Base-by-base conservation (phyloP, 2,329 filamentous ascomycete genomes). In the Fusarium nisikadoi region DNA sequence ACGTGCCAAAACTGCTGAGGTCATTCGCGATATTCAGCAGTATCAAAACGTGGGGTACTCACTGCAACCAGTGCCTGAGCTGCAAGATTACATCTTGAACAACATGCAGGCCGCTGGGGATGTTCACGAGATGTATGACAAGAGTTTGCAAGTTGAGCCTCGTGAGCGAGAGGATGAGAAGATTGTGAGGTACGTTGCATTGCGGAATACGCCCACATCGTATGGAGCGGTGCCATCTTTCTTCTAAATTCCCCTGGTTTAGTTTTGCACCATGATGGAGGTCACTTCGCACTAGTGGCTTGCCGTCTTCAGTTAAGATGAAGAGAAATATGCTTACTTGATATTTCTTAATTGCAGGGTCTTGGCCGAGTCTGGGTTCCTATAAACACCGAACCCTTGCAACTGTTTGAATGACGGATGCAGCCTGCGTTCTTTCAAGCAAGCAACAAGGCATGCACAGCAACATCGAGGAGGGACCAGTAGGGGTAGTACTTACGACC, bases 71-170 rank as follows among this genome's bases (percentile, higher is more conserved):
- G 95, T 99, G 20, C 89, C 91, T 4, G 96, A 98, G 83, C 86
- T 99, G 74, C 95, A 98, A 81, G 95, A 98, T 76, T 99, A 98
- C 83, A 97, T 99, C 74, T 84, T 98, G 75, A 95, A 91, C 81
- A 98, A 98, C 81, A 97, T 98, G 93, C 93, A 97, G 84, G 92
- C 92, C 35, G 95, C 96, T 8, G 93, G 94, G 57, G 95, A 98
- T 81, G 96, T 99, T 71, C 95, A 98, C 82, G 95, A 98, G 86
- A 98, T 98, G 96, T 99, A 98, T 85, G 95, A 98, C 83, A 95
- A 95, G 87, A 97, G 94, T 84, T 86, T 99, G 84, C 88, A 92
- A 78, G 91, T 99, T 68, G 96, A 99, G 82, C 96, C 96, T 71
- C 90, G 96, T 78, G 96, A 99, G 85, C 90, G 96, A 78, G 96